Evolutionary conservation across 306 rosid genomes (phyloP), one percentile per base, ranked within the genome.

Genomic region (Dalbergia cochinchinensis): DNA sequence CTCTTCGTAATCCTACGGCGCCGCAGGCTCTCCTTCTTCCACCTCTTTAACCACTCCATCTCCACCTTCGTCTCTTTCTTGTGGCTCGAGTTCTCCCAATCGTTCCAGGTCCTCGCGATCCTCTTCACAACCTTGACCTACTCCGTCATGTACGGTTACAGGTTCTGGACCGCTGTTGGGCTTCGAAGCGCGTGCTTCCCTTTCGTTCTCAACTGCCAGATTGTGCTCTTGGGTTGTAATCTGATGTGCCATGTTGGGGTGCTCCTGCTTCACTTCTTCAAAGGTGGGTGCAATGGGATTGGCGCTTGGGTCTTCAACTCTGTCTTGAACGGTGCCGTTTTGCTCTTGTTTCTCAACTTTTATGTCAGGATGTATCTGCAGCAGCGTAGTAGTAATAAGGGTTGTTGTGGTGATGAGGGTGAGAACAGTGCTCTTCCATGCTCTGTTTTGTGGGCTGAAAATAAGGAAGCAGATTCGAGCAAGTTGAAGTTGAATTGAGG

Each of bases 11-110:
- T 92, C 18, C 61, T 91, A n/a, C 88, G 83, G 0, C 91, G 86
- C 6, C 95, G 97, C 8, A 84, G 41, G 22, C 44, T 92, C 0
- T 69, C 85, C 15, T 80, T 78, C 20, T 92, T 86, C 58, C 95
- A 92, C 65, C 89, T 94, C 4, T 83, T 92, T 84, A 91, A 94
- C 87, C 88, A 91, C 78, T 90, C 97, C 13, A 85, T 94, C 20
- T 80, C 88, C 3, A 84, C 95, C 5, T 82, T 83, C 66, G 85
- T 78, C 71, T 85, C 97, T 0, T 94, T 94, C 51, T 11, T 90
- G 15, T 94, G 99, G 99, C 84, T 94, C 1, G 99, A 94, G 22
- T 94, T 87, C 75, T 94, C 99, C 4, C 97, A 92, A 55, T 92
- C 97, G 1, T 88, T 94, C 5, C 99, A 94, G 53, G 97, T 94